Evolutionary conservation across 495 filamentous ascomycete genomes (phyloP).

Genomic region (Annulohypoxylon moriforme): DNA sequence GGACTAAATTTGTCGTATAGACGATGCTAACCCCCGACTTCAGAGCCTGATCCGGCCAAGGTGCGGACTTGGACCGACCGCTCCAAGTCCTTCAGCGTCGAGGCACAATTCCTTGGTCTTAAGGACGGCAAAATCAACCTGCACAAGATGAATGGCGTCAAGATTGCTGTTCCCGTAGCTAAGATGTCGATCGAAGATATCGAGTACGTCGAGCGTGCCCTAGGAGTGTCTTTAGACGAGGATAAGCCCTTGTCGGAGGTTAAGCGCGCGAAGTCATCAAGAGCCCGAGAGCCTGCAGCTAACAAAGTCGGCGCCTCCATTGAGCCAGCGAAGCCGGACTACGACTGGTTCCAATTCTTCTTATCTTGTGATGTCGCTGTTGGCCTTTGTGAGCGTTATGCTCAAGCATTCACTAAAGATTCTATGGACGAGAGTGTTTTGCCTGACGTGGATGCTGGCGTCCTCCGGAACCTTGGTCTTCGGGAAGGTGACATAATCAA

Average conservation of each 20-base stretch:
- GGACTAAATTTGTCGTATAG: neutral
- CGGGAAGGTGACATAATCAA: constrained; percentile 97
- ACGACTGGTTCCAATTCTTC: constrained; percentile 99
- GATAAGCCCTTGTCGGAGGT: constrained; percentile 94
- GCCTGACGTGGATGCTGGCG: constrained; percentile 83
- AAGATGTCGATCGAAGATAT: constrained; percentile 97
- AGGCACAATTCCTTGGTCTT: constrained; percentile 94
- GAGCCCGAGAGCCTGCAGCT: constrained; percentile 43
- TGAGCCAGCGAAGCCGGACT: constrained; percentile 73
- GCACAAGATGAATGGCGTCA: constrained; percentile 97
- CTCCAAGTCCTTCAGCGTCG: constrained; percentile 94
- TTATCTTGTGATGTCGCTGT: constrained; percentile 88
- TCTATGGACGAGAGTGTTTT: constrained; percentile 95
- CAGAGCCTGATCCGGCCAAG: constrained; percentile 87
- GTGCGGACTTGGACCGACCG: constrained; percentile 94
- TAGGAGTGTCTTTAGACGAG: constrained; percentile 92
- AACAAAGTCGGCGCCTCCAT: constrained; percentile 60
- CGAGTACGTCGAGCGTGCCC: constrained; percentile 88
- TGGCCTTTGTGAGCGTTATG: constrained; percentile 92
- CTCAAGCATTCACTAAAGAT: constrained; percentile 85
- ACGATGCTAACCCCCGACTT: neutral
- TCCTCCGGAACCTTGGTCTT: constrained; percentile 85
- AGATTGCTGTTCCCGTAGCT: constrained; percentile 92
- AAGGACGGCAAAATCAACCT: constrained; percentile 97
- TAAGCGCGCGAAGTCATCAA: constrained; percentile 56